Percentiles rank a stretch among this genome's conserved stretches.
Conservation (phyloP, 2,329 filamentous ascomycete genomes). For the Exophiala oligosperma region DNA sequence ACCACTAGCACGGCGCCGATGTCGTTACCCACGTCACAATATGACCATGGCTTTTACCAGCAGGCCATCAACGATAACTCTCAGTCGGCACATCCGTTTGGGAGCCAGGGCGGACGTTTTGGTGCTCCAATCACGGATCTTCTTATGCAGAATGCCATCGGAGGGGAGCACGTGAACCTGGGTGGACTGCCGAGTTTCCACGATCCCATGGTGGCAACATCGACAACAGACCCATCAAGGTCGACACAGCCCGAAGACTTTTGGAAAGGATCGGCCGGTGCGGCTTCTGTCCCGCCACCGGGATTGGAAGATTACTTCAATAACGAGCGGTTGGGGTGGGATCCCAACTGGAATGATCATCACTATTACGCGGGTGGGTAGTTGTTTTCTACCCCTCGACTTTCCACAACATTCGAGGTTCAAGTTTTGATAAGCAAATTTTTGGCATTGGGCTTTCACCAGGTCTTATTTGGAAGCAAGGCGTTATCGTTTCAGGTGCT, state of each 20-base stretch:
- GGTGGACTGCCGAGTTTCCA: conserved; percentile 5
- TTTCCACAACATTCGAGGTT: too few species aligned
- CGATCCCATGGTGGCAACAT: conserved; percentile 1
- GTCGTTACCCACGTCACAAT: background rate
- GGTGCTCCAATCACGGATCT: conserved; percentile 20
- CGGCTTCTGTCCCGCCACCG: conserved; percentile 15
- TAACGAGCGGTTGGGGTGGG: conserved; percentile 22
- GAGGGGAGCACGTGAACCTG: conserved; percentile 6
- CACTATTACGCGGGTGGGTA: background rate
- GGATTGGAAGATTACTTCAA: conserved; percentile 25
- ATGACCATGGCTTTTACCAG: conserved; percentile 15
- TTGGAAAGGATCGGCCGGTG: conserved; percentile 18
- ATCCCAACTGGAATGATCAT: conserved; percentile 10
- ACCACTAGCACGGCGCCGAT: conserved; percentile 2
- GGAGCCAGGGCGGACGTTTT: conserved; percentile 7
- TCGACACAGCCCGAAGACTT: conserved; percentile 17
- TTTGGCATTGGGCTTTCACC: too few species aligned
- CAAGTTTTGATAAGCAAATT: too few species aligned
- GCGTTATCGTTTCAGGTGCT: too few species aligned
- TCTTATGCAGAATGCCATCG: conserved; percentile 18
- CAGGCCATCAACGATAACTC: conserved; percentile 11
- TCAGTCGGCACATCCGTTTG: conserved; percentile 6
- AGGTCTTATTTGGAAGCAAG: too few species aligned
- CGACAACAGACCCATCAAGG: background rate
- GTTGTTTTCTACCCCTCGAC: background rate